Percentiles rank a stretch among this genome's conserved stretches.
Conservation (phyloP, 441 rosid species). For the Melastoma candidum region DNA sequence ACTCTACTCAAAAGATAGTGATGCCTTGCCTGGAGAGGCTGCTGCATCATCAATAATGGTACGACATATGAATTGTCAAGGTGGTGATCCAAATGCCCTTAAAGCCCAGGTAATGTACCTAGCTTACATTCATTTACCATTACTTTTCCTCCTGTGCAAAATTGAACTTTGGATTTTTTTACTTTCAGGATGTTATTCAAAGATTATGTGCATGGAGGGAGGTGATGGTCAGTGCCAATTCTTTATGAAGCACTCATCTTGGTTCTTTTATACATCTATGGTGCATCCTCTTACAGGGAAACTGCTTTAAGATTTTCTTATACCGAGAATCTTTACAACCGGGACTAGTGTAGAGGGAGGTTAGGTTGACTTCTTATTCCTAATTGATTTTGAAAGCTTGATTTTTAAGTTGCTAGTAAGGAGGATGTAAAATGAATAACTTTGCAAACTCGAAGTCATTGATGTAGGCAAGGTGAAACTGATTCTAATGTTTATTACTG, state of each 20-base stretch:
- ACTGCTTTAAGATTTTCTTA: too few relatives aligned
- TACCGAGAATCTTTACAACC: too few relatives aligned
- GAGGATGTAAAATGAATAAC: too few relatives aligned
- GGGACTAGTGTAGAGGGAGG: too few relatives aligned
- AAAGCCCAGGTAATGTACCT: conserved; percentile 46
- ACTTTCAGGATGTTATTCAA: conserved; percentile 70
- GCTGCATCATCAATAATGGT: conserved; percentile 69
- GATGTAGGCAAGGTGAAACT: too few relatives aligned
- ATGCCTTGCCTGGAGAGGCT: conserved; percentile 69
- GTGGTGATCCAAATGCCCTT: conserved; percentile 27
- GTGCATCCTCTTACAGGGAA: background rate
- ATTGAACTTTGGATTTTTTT: conserved; percentile 14
- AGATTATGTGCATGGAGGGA: conserved; percentile 90
- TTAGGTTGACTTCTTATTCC: too few relatives aligned
- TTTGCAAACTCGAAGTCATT: too few relatives aligned
- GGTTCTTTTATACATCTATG: background rate
- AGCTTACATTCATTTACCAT: conserved; percentile 2
- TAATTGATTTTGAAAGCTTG: too few relatives aligned
- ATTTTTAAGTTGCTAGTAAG: too few relatives aligned
- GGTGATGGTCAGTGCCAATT: conserved; percentile 54
- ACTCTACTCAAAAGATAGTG: conserved; percentile 65
- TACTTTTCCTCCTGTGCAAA: conserved; percentile 12
- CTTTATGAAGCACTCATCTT: background rate
- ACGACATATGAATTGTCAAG: conserved; percentile 55
- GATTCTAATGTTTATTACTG: too few relatives aligned